phyloP scores from a whole-genome alignment of 2,329 filamentous ascomycete genomes.

The Arachnopeziza araneosa region DNA sequence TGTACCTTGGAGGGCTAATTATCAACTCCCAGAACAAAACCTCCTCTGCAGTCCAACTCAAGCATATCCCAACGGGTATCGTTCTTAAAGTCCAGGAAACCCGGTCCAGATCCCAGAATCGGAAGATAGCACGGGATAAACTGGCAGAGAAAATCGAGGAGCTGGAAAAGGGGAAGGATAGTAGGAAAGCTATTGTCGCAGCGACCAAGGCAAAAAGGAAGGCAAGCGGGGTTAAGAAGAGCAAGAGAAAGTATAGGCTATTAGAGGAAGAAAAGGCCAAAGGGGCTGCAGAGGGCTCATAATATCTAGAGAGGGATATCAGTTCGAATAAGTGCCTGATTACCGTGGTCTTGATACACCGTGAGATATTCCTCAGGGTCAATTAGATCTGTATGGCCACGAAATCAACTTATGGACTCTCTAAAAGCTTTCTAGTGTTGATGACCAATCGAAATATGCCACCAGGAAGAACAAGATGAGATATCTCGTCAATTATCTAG shows the following conservation, averaged over 20 bases:
- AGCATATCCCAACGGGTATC: slow-evolving; percentile 82
- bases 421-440: no score
- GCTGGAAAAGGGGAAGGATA: slow-evolving; percentile 63
- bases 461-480: no score
- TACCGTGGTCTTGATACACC: no score
- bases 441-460: no score
- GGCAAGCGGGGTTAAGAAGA: slow-evolving; percentile 76
- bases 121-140: slow-evolving; percentile 73
- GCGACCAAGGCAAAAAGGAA: slow-evolving; percentile 61
- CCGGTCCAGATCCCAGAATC: slow-evolving; percentile 78
- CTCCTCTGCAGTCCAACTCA: slow-evolving; percentile 87
- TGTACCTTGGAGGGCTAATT: slow-evolving; percentile 1
- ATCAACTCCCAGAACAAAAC: slow-evolving; percentile 75
- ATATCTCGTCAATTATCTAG: no score
- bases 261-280: slow-evolving; percentile 34
- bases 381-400: no score
- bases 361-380: no score
- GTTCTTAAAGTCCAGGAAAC: slow-evolving; percentile 94
- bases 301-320: neutral
- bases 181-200: slow-evolving; percentile 59
- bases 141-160: slow-evolving; percentile 56
- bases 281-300: neutral
- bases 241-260: slow-evolving; percentile 68
- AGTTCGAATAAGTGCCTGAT: no score
- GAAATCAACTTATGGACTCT: no score